Conservation (phyloP, 192 early-diverging fungal genomes). For the Gaertneriomyces sp. region DNA sequence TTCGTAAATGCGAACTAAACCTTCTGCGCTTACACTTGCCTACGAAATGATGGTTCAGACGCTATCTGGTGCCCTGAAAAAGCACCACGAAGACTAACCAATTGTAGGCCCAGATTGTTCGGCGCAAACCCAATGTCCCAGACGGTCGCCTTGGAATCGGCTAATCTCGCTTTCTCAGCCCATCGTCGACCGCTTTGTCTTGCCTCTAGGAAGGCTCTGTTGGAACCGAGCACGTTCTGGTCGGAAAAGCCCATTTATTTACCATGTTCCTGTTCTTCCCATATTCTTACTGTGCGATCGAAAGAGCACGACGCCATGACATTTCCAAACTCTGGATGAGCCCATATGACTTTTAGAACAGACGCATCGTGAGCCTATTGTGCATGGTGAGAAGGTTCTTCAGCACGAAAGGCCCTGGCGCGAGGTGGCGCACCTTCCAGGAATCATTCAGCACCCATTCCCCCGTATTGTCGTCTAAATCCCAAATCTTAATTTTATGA, state of each 20-base stretch:
- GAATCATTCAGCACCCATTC: constrained; percentile 76
- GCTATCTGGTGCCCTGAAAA: not conserved
- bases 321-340: constrained; percentile 96
- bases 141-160: constrained; percentile 69
- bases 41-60: constrained; percentile 18
- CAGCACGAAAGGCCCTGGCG: not conserved
- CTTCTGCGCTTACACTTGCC: constrained; percentile 80
- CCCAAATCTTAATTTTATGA: constrained; percentile 92
- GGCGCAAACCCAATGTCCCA: constrained; percentile 91
- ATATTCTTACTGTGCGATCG: constrained; percentile 85
- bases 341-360: constrained; percentile 82
- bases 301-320: constrained; percentile 88
- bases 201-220: constrained; percentile 6
- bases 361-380: constrained; percentile 78
- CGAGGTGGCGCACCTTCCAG: constrained; percentile 57
- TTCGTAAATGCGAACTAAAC: constrained; percentile 82
- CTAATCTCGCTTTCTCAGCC: constrained; percentile 56
- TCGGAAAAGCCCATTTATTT: not conserved
- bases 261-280: constrained; percentile 83
- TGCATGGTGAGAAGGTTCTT: not conserved
- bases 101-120: constrained; percentile 69
- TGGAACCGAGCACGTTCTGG: not conserved
- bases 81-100: constrained; percentile 40
- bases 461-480: constrained; percentile 62
- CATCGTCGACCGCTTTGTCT: constrained; percentile 56